Evolutionary conservation across 148 eudicot genomes (phyloP).

Genomic region (Vaccinium vitisidaea): DNA sequence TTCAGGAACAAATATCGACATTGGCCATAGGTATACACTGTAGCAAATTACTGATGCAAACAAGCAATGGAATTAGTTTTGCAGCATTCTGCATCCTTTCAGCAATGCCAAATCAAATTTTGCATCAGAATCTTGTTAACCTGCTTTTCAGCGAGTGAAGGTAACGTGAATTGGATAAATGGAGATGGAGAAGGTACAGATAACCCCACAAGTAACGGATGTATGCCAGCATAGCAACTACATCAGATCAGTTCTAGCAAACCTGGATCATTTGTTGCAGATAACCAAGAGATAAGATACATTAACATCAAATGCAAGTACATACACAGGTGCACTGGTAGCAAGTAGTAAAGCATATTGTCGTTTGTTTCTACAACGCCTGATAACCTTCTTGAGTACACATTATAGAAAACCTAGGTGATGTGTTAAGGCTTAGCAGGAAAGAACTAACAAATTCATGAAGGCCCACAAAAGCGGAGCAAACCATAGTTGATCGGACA

Average conservation of each 20-base stretch:
- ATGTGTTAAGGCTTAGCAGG: neutral
- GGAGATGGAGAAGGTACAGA: neutral
- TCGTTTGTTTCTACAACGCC: neutral
- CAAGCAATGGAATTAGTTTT: neutral
- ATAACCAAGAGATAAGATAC: neutral
- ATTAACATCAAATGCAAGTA: neutral
- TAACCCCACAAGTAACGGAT: neutral
- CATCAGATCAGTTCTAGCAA: constrained; percentile 3
- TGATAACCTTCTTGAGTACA: neutral
- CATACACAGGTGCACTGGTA: neutral
- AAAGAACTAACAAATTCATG: neutral
- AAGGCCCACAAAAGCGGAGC: constrained; percentile 4
- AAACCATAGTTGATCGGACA: neutral
- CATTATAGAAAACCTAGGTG: neutral
- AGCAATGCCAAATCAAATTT: neutral
- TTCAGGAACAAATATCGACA: neutral
- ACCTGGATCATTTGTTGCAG: neutral
- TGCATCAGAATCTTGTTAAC: neutral
- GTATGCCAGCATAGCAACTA: neutral
- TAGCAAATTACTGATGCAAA: neutral
- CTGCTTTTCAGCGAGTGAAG: no score
- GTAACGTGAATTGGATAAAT: neutral
- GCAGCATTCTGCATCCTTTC: neutral
- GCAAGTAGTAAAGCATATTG: neutral
- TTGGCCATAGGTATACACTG: no score